Conservation (phyloP, 306 rosid genomes). For the Aeschynomene evenia region DNA sequence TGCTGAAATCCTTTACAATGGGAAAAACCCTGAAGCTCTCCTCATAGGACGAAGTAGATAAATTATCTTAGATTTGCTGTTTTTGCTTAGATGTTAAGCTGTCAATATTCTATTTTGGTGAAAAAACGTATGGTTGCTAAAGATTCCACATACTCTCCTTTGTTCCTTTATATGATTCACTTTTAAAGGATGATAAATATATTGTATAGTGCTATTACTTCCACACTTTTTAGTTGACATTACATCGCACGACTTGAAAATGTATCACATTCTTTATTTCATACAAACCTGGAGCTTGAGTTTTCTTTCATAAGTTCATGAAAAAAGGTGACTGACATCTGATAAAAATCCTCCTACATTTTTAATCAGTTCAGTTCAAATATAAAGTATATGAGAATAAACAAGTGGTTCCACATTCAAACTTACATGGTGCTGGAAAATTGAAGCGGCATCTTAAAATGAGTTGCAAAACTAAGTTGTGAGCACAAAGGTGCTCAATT, state of each 20-base stretch:
- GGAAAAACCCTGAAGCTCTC: not conserved
- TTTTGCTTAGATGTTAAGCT: conserved; percentile 3
- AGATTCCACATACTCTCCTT: not conserved
- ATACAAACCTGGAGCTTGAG: too few species aligned
- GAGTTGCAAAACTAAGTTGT: conserved; percentile 23
- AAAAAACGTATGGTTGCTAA: not conserved
- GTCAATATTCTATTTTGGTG: conserved; percentile 5
- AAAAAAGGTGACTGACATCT: not conserved
- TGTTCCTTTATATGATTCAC: not conserved
- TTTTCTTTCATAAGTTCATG: too few species aligned
- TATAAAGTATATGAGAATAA: not conserved
- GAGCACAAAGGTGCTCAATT: conserved; percentile 23
- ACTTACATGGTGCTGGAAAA: not conserved
- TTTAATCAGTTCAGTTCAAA: not conserved
- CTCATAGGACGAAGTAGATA: conserved; percentile 1
- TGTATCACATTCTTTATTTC: not conserved
- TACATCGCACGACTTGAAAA: not conserved
- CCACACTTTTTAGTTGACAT: not conserved
- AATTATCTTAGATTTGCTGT: conserved; percentile 1
- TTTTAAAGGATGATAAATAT: not conserved
- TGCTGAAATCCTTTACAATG: not conserved
- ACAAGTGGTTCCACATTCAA: not conserved
- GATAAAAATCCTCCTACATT: not conserved
- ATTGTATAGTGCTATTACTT: not conserved
- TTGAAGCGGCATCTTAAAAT: conserved; percentile 15